These are phyloP conservation scores for Podila verticillata DNA, from an alignment of 192 early-diverging fungal species.

Conservation along the genomic window DNA sequence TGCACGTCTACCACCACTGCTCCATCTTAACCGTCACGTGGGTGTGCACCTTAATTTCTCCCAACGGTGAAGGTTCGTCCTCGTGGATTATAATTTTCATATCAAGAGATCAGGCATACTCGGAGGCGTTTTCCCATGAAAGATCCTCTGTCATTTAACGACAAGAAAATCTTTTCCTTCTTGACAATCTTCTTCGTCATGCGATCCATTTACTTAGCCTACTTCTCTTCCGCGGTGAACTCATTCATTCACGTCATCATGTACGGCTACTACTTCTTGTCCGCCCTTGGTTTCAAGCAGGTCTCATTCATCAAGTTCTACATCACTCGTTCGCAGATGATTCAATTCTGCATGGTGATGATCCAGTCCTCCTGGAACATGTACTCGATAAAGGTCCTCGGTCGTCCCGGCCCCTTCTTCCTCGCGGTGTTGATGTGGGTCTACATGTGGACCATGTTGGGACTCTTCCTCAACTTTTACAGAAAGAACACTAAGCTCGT, in stretches of 20 bases:
- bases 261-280: constrained; percentile 74
- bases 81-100: too few relatives aligned
- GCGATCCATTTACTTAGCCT: constrained; percentile 39
- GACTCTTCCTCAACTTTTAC: constrained; percentile 71
- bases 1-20: constrained; percentile 74
- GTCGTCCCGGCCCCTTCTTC: constrained; percentile 50
- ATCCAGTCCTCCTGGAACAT: constrained; percentile 62
- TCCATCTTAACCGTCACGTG: constrained; percentile 73
- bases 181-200: too few relatives aligned
- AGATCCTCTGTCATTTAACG: too few relatives aligned
- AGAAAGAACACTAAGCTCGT: constrained; percentile 55
- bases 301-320: constrained; percentile 70
- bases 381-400: constrained; percentile 47
- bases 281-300: constrained; percentile 59
- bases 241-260: constrained; percentile 74
- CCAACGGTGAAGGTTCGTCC: constrained; percentile 61
- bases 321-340: constrained; percentile 73
- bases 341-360: constrained; percentile 69
- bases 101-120: too few relatives aligned
- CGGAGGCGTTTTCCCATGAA: too few relatives aligned
- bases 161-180: constrained; percentile 8
- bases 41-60: constrained; percentile 62
- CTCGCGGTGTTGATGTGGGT: constrained; percentile 63
- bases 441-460: constrained; percentile 76
- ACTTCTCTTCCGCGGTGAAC: constrained; percentile 62